Evolutionary conservation across 78 protist genomes (phyloP), one percentile per base, ranked within the genome.

Genomic region (Dictyostelium brefeldianum): DNA sequence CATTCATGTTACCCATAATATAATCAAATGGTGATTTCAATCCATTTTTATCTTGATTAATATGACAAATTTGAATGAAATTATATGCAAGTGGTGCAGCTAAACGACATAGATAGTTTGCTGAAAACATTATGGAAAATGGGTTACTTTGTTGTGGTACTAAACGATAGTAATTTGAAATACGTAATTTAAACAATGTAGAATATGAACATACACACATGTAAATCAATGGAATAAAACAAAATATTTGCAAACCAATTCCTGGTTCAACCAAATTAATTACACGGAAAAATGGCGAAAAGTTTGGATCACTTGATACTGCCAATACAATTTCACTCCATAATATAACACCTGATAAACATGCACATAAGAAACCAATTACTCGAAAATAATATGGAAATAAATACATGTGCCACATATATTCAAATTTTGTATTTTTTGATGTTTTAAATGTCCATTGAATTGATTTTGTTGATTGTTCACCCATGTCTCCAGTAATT

Each of bases 121-220:
- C 80, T 50, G 84, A 77, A 31, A 87, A 87, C 92, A 93, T 81
- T 9, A 93, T 89, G 53, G 81, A 64, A 10, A 80, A 11, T 6
- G 96, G 48, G 8, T 77, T 78, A 4, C 93, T 81, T 62, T 74
- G 89, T 46, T 83, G 85, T 47, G 96, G 96, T 41, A 93, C 87
- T 18, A 93, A 71, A 51, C 91, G 43, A 53, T 93, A 93, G 62
- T 83, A 78, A 22, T 74, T 83, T 85, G 89, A 93, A 41, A 93
- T 81, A 43, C 89, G 51, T 29, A 93, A 14, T 18, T 81, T 69
- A 69, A 93, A 93, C 15, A 91, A 43, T 0, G 95, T 91, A 0
- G 89, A 77, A 31, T 91, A 91, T 2, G 95, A 85, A 81, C 95
- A 91, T 11, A 82, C 46, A 2, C 90, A 48, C 92, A 91, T 91